These are phyloP conservation scores for Pythium utonaiense DNA, from an alignment of 352 stramenopile genomes.

Conservation along the genomic window DNA sequence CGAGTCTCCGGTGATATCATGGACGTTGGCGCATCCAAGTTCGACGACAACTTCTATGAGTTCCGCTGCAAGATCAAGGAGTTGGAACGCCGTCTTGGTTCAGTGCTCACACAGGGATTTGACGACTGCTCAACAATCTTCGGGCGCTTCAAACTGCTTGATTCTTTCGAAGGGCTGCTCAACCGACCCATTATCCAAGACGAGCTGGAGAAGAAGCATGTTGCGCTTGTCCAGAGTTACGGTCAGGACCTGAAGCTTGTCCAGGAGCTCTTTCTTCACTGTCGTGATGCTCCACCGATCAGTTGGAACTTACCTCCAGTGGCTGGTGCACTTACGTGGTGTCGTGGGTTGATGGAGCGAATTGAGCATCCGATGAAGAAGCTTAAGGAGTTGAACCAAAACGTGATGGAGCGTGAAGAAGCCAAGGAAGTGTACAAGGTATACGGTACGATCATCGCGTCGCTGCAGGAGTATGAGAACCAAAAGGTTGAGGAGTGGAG, in stretches of 20 bases:
- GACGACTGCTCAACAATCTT: constrained; percentile 98
- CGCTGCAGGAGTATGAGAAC: constrained; percentile 96
- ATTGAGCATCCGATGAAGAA: constrained; percentile 98
- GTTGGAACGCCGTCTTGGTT: constrained; percentile 95
- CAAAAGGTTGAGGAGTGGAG: constrained; percentile 97
- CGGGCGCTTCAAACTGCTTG: constrained; percentile 96
- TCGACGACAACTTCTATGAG: constrained; percentile 97
- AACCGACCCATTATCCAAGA: constrained; percentile 96
- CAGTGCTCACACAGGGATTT: constrained; percentile 95
- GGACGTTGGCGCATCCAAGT: constrained; percentile 95
- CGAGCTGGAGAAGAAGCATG: constrained; percentile 97
- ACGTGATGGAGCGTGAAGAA: constrained; percentile 97
- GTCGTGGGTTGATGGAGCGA: constrained; percentile 92
- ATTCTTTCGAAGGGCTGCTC: constrained; percentile 95
- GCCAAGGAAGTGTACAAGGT: constrained; percentile 98
- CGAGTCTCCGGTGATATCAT: constrained; percentile 97
- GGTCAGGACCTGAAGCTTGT: constrained; percentile 95
- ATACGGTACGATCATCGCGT: constrained; percentile 94
- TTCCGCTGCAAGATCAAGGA: constrained; percentile 98
- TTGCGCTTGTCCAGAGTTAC: constrained; percentile 95
- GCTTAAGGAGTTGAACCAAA: constrained; percentile 93
- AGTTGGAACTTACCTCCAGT: constrained; percentile 95
- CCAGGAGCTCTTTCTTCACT: constrained; percentile 95
- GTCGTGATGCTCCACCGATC: constrained; percentile 91
- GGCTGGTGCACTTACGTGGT: constrained; percentile 94